Evolutionary conservation across 1,284 basidiomycete genomes (phyloP).

Genomic region (Irpex sp.): DNA sequence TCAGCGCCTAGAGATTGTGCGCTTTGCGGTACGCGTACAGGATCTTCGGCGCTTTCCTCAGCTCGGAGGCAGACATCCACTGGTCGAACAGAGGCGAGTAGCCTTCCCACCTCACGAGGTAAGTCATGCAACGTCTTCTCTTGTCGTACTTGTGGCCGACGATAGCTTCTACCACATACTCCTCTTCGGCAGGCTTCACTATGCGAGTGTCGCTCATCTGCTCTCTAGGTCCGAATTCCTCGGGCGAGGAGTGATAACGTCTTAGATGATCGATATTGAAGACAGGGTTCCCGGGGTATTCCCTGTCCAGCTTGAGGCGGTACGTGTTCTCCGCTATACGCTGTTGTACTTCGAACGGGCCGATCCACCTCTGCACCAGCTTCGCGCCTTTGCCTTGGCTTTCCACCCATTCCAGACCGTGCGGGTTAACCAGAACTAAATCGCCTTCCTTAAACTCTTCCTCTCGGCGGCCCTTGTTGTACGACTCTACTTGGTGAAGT

Average conservation of each 20-base stretch:
- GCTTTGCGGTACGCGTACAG: not conserved
- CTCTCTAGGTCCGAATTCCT: conserved; percentile 14
- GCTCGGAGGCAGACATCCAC: not conserved
- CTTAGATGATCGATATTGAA: conserved; percentile 29
- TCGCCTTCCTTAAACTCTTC: conserved; percentile 22
- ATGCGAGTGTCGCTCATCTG: not conserved
- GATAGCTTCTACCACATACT: conserved; percentile 20
- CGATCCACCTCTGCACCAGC: conserved; percentile 21
- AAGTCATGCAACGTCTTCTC: conserved; percentile 2
- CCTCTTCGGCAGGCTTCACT: conserved; percentile 8
- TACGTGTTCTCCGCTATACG: conserved; percentile 25
- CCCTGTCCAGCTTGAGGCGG: conserved; percentile 22
- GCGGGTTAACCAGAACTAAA: conserved; percentile 29
- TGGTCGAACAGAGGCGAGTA: conserved; percentile 12
- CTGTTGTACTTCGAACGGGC: conserved; percentile 13
- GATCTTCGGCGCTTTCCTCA: not conserved
- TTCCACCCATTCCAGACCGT: conserved; percentile 23
- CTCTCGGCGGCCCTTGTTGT: conserved; percentile 6
- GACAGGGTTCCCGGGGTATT: conserved; percentile 25
- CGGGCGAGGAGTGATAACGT: conserved; percentile 13
- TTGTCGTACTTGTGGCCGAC: conserved; percentile 11
- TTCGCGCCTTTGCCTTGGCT: conserved; percentile 28
- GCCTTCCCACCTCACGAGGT: conserved; percentile 20
- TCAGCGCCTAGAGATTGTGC: too few species aligned
- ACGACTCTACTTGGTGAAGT: conserved; percentile 3